Evolutionary conservation across 1,284 basidiomycete species (phyloP).

Genomic region (Taiwanofungus camphoratus): DNA sequence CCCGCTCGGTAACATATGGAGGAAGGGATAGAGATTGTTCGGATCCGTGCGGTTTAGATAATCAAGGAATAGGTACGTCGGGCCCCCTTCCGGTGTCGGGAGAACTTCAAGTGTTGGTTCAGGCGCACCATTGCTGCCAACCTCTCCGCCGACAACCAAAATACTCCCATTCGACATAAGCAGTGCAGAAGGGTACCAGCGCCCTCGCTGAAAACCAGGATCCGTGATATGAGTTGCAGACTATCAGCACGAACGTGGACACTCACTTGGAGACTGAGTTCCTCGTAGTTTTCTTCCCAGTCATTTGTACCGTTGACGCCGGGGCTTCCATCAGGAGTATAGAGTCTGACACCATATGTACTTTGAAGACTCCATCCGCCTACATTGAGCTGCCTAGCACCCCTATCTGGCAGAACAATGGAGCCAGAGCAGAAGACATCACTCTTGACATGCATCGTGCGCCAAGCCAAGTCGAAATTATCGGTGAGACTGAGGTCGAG

Average conservation of each 20-base stretch:
- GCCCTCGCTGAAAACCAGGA: conserved; percentile 39
- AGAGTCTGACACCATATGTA: conserved; percentile 63
- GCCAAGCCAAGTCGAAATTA: conserved; percentile 56
- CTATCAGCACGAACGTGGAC: not conserved
- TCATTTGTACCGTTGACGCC: conserved; percentile 62
- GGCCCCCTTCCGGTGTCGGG: conserved; percentile 37
- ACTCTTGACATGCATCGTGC: conserved; percentile 65
- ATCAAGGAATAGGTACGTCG: conserved; percentile 37
- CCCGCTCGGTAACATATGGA: conserved; percentile 62
- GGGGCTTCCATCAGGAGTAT: conserved; percentile 49
- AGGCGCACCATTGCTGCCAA: conserved; percentile 59
- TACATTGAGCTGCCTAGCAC: conserved; percentile 60
- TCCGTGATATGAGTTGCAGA: no score
- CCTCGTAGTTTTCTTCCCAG: conserved; percentile 56
- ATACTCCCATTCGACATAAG: conserved; percentile 66
- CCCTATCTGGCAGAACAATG: conserved; percentile 67
- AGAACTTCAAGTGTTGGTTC: conserved; percentile 63
- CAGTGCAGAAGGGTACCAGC: conserved; percentile 69
- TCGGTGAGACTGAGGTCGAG: conserved; percentile 53
- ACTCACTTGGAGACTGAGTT: conserved; percentile 46
- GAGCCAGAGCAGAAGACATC: conserved; percentile 76
- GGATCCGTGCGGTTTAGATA: conserved; percentile 59
- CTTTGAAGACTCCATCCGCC: conserved; percentile 64
- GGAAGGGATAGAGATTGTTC: conserved; percentile 72
- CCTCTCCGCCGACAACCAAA: conserved; percentile 68